Evolutionary conservation across 352 stramenopile genomes (phyloP).

Genomic region (Phytophthora pisi): DNA sequence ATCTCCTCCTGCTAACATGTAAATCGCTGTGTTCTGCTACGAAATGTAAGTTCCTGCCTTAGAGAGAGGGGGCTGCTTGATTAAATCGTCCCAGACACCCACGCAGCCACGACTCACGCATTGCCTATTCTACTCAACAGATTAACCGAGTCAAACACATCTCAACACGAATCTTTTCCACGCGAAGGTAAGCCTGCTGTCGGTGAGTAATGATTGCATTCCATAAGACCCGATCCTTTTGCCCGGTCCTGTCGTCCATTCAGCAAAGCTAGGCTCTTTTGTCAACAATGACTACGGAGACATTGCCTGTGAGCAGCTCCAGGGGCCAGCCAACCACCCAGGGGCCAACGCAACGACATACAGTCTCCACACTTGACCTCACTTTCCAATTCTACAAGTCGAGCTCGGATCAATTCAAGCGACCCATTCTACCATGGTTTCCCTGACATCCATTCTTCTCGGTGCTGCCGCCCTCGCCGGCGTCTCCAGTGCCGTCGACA

Average conservation of each 20-base stretch:
- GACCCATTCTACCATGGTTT: not conserved
- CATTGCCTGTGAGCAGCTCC: not conserved
- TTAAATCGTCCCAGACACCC: too few relatives aligned
- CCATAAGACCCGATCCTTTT: not conserved
- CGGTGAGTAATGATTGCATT: not conserved
- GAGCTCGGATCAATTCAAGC: not conserved
- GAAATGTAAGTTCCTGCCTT: too few relatives aligned
- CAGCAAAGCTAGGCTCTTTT: not conserved
- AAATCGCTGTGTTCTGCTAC: too few relatives aligned
- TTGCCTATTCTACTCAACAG: not conserved
- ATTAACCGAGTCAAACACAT: not conserved
- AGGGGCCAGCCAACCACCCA: not conserved
- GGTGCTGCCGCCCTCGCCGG: conserved; percentile 5
- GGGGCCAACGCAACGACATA: not conserved
- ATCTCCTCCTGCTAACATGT: too few relatives aligned
- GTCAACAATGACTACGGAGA: not conserved
- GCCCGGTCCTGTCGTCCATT: not conserved
- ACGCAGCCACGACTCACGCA: not conserved
- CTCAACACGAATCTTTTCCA: not conserved
- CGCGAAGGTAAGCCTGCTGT: not conserved
- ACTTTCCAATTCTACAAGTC: not conserved
- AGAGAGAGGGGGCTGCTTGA: too few relatives aligned
- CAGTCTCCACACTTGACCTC: not conserved
- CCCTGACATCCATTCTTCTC: conserved; percentile 5
- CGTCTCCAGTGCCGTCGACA: not conserved